Evolutionary conservation across 805 yeast genomes (phyloP).

Genomic region (Saccharomycopsis selenospora): DNA sequence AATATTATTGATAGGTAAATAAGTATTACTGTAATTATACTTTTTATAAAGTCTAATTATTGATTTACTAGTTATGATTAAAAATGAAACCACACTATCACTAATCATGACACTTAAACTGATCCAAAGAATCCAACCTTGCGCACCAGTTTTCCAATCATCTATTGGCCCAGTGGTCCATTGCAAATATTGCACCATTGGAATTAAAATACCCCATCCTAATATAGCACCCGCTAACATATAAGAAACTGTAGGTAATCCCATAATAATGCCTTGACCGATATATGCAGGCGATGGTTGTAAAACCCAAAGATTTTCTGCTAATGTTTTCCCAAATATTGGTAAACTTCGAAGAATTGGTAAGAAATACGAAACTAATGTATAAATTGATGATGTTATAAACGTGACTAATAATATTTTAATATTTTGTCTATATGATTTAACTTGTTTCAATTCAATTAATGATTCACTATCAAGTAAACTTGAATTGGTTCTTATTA

Average conservation of each 20-base stretch:
- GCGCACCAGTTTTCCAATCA: slow-evolving; percentile 91
- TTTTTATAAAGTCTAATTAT: slow-evolving; percentile 23
- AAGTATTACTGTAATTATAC: neutral
- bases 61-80: slow-evolving; percentile 49
- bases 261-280: slow-evolving; percentile 98
- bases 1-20: neutral
- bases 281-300: slow-evolving; percentile 97
- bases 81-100: slow-evolving; percentile 77
- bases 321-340: slow-evolving; percentile 59
- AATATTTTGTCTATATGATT: slow-evolving; percentile 49
- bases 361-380: slow-evolving; percentile 61
- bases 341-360: slow-evolving; percentile 69
- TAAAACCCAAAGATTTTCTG: slow-evolving; percentile 66
- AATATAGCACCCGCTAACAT: slow-evolving; percentile 85
- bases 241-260: slow-evolving; percentile 79
- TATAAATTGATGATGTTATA: slow-evolving; percentile 59
- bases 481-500: slow-evolving; percentile 17
- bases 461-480: slow-evolving; percentile 30
- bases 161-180: slow-evolving; percentile 91
- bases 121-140: slow-evolving; percentile 97
- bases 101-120: slow-evolving; percentile 89
- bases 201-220: slow-evolving; percentile 93
- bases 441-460: slow-evolving; percentile 25
- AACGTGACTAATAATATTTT: slow-evolving; percentile 56
- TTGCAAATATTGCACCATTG: slow-evolving; percentile 55